phyloP scores from a whole-genome alignment of 148 eudicot species.

The Diospyros lotus region DNA sequence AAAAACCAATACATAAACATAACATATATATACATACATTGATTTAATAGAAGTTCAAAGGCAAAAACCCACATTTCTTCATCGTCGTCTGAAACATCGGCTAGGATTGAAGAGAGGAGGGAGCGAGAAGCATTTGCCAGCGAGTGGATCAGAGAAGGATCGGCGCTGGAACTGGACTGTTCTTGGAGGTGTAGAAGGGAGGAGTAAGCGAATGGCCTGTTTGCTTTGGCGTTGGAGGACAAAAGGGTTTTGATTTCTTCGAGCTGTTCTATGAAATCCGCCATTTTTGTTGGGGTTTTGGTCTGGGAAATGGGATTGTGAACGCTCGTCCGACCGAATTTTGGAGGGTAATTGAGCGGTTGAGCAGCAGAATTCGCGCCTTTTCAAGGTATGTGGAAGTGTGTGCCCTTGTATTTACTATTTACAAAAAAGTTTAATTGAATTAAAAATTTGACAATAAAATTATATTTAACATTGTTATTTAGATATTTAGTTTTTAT shows the following conservation, averaged over 20 bases:
- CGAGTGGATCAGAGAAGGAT: conserved; percentile 30
- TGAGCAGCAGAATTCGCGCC: conserved; percentile 11
- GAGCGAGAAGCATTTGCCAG: conserved; percentile 31
- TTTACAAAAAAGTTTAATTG: too few species aligned
- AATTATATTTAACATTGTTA: too few species aligned
- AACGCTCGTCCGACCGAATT: conserved; percentile 11
- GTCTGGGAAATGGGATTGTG: background rate
- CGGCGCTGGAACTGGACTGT: conserved; percentile 31
- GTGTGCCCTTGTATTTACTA: too few species aligned
- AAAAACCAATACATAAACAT: background rate
- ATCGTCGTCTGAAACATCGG: conserved; percentile 37
- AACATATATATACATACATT: background rate
- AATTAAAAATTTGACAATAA: too few species aligned
- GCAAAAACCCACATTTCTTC: conserved; percentile 60
- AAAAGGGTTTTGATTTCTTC: conserved; percentile 51
- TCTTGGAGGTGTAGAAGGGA: conserved; percentile 61
- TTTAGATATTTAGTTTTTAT: too few species aligned
- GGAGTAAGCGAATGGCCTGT: conserved; percentile 56
- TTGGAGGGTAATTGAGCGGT: conserved; percentile 13
- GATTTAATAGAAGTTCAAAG: background rate
- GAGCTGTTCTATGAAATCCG: conserved; percentile 34
- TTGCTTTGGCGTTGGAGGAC: conserved; percentile 30
- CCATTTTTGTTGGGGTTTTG: conserved; percentile 27
- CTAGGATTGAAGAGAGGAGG: conserved; percentile 36
- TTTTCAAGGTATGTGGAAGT: too few species aligned